Conservation (phyloP, 2,329 filamentous ascomycete species). For the Beauveria sp. region DNA sequence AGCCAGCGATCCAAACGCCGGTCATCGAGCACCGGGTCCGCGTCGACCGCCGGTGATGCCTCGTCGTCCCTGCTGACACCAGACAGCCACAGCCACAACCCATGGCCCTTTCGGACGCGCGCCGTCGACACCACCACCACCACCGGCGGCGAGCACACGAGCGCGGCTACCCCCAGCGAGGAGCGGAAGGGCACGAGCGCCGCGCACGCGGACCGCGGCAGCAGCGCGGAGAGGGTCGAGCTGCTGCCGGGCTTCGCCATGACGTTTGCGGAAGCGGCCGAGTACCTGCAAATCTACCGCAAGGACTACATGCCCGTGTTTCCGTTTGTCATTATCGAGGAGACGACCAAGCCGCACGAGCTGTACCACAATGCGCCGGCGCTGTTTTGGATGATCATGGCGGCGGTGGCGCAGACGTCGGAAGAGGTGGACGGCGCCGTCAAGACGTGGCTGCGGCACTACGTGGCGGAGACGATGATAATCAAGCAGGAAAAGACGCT, state of each 20-base stretch:
- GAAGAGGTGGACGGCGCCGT: constrained; percentile 18
- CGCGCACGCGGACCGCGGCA: neutral
- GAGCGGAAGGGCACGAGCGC: neutral
- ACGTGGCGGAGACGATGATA: constrained; percentile 22
- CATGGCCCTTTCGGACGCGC: neutral
- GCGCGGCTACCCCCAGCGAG: neutral
- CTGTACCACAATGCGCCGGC: constrained; percentile 21
- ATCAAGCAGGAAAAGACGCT: constrained; percentile 21
- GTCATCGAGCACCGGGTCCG: neutral
- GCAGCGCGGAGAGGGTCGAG: neutral
- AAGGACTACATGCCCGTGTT: constrained; percentile 21
- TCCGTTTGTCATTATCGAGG: constrained; percentile 23
- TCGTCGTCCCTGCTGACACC: constrained; percentile 15
- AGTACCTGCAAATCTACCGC: constrained; percentile 21
- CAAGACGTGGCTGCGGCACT: constrained; percentile 21
- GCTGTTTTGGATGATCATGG: constrained; percentile 24
- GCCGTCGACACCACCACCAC: neutral
- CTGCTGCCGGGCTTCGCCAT: constrained; percentile 22
- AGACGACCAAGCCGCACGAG: constrained; percentile 17
- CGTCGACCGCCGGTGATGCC: neutral
- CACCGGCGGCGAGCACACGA: no score
- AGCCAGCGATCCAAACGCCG: neutral
- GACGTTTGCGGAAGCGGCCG: constrained; percentile 22
- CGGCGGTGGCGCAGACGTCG: constrained; percentile 20
- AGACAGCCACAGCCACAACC: neutral